Conservation (phyloP, 345 rosid genomes). For the Geranium brycei region DNA sequence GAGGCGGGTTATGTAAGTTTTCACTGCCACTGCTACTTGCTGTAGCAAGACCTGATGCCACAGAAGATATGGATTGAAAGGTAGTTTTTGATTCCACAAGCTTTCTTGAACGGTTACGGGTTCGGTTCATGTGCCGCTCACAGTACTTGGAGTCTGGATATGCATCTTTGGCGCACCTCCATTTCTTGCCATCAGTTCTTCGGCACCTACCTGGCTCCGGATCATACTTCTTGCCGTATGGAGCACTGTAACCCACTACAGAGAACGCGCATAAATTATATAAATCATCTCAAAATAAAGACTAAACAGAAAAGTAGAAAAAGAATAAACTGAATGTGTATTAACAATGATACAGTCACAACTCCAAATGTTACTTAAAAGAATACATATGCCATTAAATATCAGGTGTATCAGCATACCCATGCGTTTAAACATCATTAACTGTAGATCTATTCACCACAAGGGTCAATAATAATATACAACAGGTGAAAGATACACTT, state of each 20-base stretch:
- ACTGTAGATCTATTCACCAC: too few species aligned
- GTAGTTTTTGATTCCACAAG: conserved; percentile 41
- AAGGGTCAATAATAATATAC: too few species aligned
- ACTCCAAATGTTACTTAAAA: too few species aligned
- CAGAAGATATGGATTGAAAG: conserved; percentile 22
- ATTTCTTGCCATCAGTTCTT: conserved; percentile 81
- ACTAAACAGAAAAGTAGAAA: too few species aligned
- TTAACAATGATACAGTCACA: too few species aligned
- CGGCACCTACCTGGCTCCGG: conserved; percentile 80
- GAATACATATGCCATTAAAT: too few species aligned
- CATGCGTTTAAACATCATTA: too few species aligned
- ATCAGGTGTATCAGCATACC: too few species aligned
- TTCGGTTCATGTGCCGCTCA: conserved; percentile 45
- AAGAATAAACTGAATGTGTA: too few species aligned
- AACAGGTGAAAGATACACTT: too few species aligned
- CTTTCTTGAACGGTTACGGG: conserved; percentile 53
- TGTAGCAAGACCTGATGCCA: conserved; percentile 10
- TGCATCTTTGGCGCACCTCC: conserved; percentile 90
- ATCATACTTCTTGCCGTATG: conserved; percentile 56
- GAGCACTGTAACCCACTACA: conserved; percentile 27
- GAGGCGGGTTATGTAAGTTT: conserved; percentile 14
- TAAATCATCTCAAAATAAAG: too few species aligned
- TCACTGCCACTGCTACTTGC: conserved; percentile 18
- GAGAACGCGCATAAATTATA: not conserved
- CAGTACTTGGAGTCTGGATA: conserved; percentile 52